A percentile compares a stretch with the other conserved stretches of the same genome.
Conservation (phyloP, 129 eudicot genomes). For the Pulicaria dysenterica region DNA sequence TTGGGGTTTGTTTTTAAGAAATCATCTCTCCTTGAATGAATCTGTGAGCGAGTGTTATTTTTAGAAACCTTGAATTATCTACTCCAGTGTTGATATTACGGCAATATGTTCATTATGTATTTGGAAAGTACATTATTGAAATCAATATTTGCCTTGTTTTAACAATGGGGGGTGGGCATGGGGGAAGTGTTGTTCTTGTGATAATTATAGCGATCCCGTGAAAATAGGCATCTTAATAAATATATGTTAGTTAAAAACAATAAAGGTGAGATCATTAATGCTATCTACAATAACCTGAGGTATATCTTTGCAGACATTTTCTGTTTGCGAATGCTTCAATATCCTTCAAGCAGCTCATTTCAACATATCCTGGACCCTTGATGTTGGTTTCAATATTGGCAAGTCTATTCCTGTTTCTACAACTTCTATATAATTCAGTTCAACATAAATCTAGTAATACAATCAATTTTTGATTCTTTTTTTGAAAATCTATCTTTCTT, state of each 20-base stretch:
- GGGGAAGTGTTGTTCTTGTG: too few relatives aligned
- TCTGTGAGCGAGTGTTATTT: too few relatives aligned
- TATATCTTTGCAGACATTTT: conserved; percentile 72
- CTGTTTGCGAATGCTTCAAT: conserved; percentile 82
- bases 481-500: background rate
- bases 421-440: background rate
- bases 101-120: too few relatives aligned
- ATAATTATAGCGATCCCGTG: too few relatives aligned
- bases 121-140: too few relatives aligned
- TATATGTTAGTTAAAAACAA: background rate
- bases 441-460: background rate
- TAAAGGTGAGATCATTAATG: background rate
- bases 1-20: too few relatives aligned
- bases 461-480: background rate
- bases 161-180: too few relatives aligned
- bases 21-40: too few relatives aligned
- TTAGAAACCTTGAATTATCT: too few relatives aligned
- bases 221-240: background rate
- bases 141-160: too few relatives aligned
- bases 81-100: too few relatives aligned
- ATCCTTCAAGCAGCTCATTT: conserved; percentile 74
- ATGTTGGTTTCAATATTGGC: conserved; percentile 81
- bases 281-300: conserved; percentile 26
- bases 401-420: conserved; percentile 39
- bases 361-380: conserved; percentile 95